Base-by-base conservation (phyloP, 306 rosid species). In the Lablab purpureus region DNA sequence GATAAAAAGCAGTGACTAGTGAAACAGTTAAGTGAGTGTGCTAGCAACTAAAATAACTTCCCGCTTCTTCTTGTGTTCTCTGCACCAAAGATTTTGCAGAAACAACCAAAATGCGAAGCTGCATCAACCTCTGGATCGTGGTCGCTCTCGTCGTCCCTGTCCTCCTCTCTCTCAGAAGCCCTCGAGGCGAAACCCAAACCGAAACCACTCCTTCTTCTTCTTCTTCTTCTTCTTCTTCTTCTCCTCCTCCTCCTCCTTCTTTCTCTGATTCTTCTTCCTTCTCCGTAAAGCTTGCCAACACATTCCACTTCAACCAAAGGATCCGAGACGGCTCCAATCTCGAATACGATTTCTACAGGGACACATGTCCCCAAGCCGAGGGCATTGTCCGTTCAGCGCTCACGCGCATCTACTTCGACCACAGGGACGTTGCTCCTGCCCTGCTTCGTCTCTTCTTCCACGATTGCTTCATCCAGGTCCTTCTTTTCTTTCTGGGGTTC, bases 401-500 rank as follows among this genome's bases (percentile, higher is more conserved):
- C 40, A 78, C 92, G 71, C 86, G 82, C 50, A 41, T 92, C 6
- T 87, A 87, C 88, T 73, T 80, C 21, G 87, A 76, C 17, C 89
- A 85, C 2, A 75, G 84, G 21, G 87, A 89, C 10, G 83, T 85
- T 30, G 80, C 97, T 2, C 82, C 97, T 0, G 87, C 91, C 71
- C 87, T 95, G 18, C 89, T 95, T 10, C 93, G 98, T 51, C 97
- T 95, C 65, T 91, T 90, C 85, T 95, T 95, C 77, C 99, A 92
- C 28, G 98, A 92, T 11, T 95, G 99, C 90, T 92, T 95, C 87
- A 86, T 92, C 47, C 81, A 85, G 88, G 98, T 90, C 25, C 11
- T 67, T 64, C 67, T 43, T 52, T 72, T 7, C 55, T 30, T 54
- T 18, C 0, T 27, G 28, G 69, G 47, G 15, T n/a, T 63, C 0